A percentile compares a stretch with the other conserved stretches of the same genome.
These are phyloP conservation scores for Apiospora pterosperma DNA, from an alignment of 2,329 filamentous ascomycete species.

Conservation along the genomic window DNA sequence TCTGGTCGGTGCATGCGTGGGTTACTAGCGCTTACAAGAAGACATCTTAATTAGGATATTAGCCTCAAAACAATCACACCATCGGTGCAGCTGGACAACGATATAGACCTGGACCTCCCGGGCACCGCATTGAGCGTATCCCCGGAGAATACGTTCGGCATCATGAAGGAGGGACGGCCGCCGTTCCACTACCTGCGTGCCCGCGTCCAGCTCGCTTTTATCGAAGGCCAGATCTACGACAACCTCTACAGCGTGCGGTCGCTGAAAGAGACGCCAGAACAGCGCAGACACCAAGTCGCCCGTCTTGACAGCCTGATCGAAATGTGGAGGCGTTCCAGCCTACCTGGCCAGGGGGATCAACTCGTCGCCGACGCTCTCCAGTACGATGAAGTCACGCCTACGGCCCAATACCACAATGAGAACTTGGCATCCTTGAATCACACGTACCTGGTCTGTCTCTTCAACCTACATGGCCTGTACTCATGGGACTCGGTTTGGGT, in stretches of 20 bases:
- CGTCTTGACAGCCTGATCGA: conserved; percentile 27
- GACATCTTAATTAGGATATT: conserved; percentile 24
- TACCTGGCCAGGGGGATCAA: conserved; percentile 25
- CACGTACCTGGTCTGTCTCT: conserved; percentile 31
- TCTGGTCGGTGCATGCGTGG: background rate
- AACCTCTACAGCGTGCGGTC: conserved; percentile 31
- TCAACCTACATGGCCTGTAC: conserved; percentile 36
- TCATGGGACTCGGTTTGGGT: conserved; percentile 36
- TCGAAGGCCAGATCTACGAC: conserved; percentile 39
- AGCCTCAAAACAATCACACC: conserved; percentile 33
- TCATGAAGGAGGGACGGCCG: conserved; percentile 19
- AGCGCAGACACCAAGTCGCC: conserved; percentile 25
- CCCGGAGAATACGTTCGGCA: background rate
- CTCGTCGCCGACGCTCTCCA: conserved; percentile 25
- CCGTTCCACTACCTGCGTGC: conserved; percentile 36
- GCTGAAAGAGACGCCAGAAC: conserved; percentile 18
- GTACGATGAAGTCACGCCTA: too few species aligned
- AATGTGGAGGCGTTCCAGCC: conserved; percentile 28
- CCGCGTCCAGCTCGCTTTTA: conserved; percentile 36
- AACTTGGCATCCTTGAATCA: conserved; percentile 30
- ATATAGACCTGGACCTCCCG: conserved; percentile 38
- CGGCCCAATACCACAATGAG: too few species aligned
- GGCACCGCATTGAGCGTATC: conserved; percentile 24
- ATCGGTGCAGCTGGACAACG: conserved; percentile 34
- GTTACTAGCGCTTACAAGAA: background rate